These are phyloP conservation scores for Diutina catenulata DNA, from an alignment of 1,139 yeast genomes.

Conservation along the genomic window DNA sequence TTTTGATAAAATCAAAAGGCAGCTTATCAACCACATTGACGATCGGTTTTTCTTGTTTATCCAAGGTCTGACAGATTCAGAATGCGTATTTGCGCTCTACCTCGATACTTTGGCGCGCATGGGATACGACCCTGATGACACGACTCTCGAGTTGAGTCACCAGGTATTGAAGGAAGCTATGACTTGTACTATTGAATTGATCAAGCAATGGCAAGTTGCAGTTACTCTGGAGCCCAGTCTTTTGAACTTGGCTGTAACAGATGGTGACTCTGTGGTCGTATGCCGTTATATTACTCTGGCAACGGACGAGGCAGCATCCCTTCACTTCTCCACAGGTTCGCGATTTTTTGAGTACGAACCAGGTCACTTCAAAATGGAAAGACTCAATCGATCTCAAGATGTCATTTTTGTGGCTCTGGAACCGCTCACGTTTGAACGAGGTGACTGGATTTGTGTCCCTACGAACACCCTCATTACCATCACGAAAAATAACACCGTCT, in stretches of 20 bases:
- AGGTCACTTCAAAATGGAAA: slow-evolving; percentile 86
- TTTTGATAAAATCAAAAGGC: slow-evolving; percentile 63
- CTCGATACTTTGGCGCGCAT: slow-evolving; percentile 63
- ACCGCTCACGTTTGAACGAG: slow-evolving; percentile 90
- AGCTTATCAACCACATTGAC: slow-evolving; percentile 55
- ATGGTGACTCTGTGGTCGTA: slow-evolving; percentile 81
- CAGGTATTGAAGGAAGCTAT: slow-evolving; percentile 55
- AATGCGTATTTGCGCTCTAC: slow-evolving; percentile 85
- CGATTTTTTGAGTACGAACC: slow-evolving; percentile 83
- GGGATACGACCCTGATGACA: slow-evolving; percentile 58
- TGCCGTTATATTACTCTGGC: slow-evolving; percentile 81
- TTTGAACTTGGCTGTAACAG: slow-evolving; percentile 89
- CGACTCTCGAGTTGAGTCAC: slow-evolving; percentile 31
- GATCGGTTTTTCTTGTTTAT: slow-evolving; percentile 71
- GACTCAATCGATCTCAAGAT: slow-evolving; percentile 84
- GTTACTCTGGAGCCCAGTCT: slow-evolving; percentile 63
- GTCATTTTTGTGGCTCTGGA: slow-evolving; percentile 95
- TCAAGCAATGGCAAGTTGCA: slow-evolving; percentile 53
- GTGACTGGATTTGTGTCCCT: slow-evolving; percentile 96
- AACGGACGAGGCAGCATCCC: slow-evolving; percentile 91
- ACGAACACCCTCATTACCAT: slow-evolving; percentile 83
- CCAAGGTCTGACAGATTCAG: slow-evolving; percentile 94
- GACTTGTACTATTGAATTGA: slow-evolving; percentile 55
- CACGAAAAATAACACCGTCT: slow-evolving; percentile 64
- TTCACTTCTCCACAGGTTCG: slow-evolving; percentile 91